A percentile compares a stretch with the other conserved stretches of the same genome.
Evolutionary conservation across 2,329 filamentous ascomycete species (phyloP).

Genomic region (Phyllosticta ampelicida): DNA sequence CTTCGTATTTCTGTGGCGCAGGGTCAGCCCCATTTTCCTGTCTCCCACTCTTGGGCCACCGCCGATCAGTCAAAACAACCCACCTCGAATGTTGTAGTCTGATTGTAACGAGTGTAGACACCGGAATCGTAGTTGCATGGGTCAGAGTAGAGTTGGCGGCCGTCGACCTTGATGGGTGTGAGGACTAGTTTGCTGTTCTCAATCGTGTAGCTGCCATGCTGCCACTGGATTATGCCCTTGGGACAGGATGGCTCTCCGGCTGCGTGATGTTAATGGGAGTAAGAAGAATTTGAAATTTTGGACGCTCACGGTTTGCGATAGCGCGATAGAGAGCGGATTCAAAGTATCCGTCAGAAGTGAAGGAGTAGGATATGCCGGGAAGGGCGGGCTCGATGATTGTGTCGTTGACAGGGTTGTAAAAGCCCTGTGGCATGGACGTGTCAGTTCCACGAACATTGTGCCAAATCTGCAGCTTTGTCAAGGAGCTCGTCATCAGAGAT

Average conservation of each 20-base stretch:
- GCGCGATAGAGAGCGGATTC: slow-evolving; percentile 62
- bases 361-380: slow-evolving; percentile 64
- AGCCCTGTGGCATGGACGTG: slow-evolving; percentile 39
- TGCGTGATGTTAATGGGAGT: slow-evolving; percentile 20
- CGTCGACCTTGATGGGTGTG: slow-evolving; percentile 53
- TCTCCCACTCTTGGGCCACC: not conserved
- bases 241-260: slow-evolving; percentile 51
- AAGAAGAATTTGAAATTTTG: not conserved
- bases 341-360: slow-evolving; percentile 55
- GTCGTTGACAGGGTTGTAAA: slow-evolving; percentile 59
- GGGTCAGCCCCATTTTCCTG: slow-evolving; percentile 2
- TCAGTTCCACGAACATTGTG: not conserved
- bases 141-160: slow-evolving; percentile 54
- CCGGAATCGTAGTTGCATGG: slow-evolving; percentile 48
- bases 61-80: slow-evolving; percentile 3
- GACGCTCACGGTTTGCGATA: slow-evolving; percentile 53
- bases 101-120: slow-evolving; percentile 56
- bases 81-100: slow-evolving; percentile 53
- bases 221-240: slow-evolving; percentile 58
- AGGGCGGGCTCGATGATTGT: slow-evolving; percentile 51
- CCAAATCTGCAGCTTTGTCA: not conserved
- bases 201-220: slow-evolving; percentile 52
- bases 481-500: not conserved
- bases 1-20: slow-evolving; percentile 30
- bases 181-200: slow-evolving; percentile 49